Evolutionary conservation across 164 flowering plant genomes (phyloP), one percentile per base, ranked within the genome.

Genomic region (Macadamia tetraphylla): DNA sequence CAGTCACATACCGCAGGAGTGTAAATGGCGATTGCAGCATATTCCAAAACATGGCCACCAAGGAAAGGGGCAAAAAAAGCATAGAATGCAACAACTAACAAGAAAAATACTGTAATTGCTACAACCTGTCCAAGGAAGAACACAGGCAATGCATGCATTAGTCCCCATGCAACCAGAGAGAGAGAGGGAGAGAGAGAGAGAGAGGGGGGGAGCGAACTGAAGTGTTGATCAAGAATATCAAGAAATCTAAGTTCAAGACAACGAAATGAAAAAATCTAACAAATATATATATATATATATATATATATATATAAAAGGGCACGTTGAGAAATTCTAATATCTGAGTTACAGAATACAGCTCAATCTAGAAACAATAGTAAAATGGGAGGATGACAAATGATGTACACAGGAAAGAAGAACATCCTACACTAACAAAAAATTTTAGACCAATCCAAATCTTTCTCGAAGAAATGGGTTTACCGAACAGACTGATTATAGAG

Each of bases 1-100:
- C 0, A 51, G 55, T 43, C 63, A 79, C 93, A 55, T 92, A 92
- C 98, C 98, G 89, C 89, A 6, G 90, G 91, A 59, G 97, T 84
- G 78, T 95, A 95, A 51, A 71, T 66, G 3, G 77, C 90, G 29
- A 89, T 57, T 43, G 85, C 64, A 67, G 71, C 84, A 74, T 88
- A 89, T 77, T 91, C 94, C 87, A 88, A 87, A 52, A 83, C 72
- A 43, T 55, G 86, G 55, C 94, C 91, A 67, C 99, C 97, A 73
- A 95, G 86, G 73, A 95, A 92, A 67, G 99, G 99, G 17, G 97
- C 93, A 78, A 95, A 88, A 80, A 95, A 95, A 58, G 92, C 91
- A 84, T 95, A 95, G 78, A 90, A 95, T 56, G 97, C 99, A 73
- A 95, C 82, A 63, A 84, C 91, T 73, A 92, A 67, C 75, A 92